Conservation (phyloP, 2,329 filamentous ascomycete genomes). For the Colletotrichum tanaceti region DNA sequence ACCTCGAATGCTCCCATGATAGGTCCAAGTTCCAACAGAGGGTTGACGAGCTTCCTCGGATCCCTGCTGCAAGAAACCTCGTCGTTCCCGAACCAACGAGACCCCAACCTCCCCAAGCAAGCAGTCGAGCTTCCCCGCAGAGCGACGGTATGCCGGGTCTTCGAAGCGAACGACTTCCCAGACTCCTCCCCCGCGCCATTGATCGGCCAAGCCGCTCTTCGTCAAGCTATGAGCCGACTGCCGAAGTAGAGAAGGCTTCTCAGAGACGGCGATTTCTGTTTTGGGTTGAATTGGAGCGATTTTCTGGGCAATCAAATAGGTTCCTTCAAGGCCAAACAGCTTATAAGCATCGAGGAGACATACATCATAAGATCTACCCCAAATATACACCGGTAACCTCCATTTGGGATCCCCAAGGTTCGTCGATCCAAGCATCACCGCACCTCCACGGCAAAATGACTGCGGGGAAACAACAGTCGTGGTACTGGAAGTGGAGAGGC, state of each 20-base stretch:
- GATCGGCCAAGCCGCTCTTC: background rate
- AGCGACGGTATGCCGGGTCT: constrained; percentile 10
- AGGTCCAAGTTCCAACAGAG: constrained; percentile 9
- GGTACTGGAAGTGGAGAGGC: constrained; percentile 34
- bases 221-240: background rate
- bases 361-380: constrained; percentile 13
- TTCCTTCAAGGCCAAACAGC: too few species aligned
- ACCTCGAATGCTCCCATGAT: background rate
- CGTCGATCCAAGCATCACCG: background rate
- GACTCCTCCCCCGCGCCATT: constrained; percentile 20
- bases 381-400: background rate
- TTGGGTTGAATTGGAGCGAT: background rate
- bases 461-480: constrained; percentile 33
- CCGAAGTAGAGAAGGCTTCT: background rate
- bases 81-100: background rate
- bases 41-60: background rate
- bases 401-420: constrained; percentile 20
- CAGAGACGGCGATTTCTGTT: too few species aligned
- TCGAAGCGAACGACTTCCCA: constrained; percentile 14
- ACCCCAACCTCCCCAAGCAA: constrained; percentile 15
- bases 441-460: constrained; percentile 21
- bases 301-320: too few species aligned
- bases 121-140: constrained; percentile 31
- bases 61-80: constrained; percentile 24
- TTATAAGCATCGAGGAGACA: background rate